Evolutionary conservation across 495 filamentous ascomycete species (phyloP), one percentile per base, ranked within the genome.

Genomic region (Penicillium chermesinum): DNA sequence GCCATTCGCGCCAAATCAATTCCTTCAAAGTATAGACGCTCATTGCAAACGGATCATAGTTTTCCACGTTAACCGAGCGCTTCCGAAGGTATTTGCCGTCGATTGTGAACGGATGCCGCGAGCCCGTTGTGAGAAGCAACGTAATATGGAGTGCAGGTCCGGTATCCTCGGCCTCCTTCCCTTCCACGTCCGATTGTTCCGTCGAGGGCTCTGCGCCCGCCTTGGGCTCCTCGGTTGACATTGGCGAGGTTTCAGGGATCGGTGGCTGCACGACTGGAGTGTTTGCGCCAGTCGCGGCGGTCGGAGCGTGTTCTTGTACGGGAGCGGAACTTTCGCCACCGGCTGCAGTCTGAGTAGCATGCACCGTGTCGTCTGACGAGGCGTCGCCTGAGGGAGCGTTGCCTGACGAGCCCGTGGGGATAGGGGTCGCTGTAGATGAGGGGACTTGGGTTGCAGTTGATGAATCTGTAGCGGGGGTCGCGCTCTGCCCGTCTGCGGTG

Each of bases 11-110:
- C 75, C 89, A 79, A 51, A 96, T 94, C 64, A 95, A 68, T 61
- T 96, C 89, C 66, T 96, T 96, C 43, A 96, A 62, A 7, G 86
- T 91, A 59, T 96, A 95, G 12, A 94, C 82, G 56, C 85, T 93
- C 67, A 95, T 88, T 58, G 83, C 83, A 58, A 87, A 88, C 1
- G 90, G 90, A 61, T 96, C 89, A 58, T 84, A 74, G 19, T 81
- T 85, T 32, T 87, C 84, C 0, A 90, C 80, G 25, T 74, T 79
- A 13, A 94, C 83, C 43, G 84, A 85, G 16, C 86, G 80, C 64
- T 89, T 91, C 38, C 77, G 70, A 41, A 96, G 69, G 55, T 95
- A 96, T 51, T 84, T 89, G 46, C 85, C 84, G 68, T 93, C 88
- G 52, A 96, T 85, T 45, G 83, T 86, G 64, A 88, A 93, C 2